Evolutionary conservation across 352 stramenopile genomes (phyloP).

Genomic region (Globisporangium heterothallicum): DNA sequence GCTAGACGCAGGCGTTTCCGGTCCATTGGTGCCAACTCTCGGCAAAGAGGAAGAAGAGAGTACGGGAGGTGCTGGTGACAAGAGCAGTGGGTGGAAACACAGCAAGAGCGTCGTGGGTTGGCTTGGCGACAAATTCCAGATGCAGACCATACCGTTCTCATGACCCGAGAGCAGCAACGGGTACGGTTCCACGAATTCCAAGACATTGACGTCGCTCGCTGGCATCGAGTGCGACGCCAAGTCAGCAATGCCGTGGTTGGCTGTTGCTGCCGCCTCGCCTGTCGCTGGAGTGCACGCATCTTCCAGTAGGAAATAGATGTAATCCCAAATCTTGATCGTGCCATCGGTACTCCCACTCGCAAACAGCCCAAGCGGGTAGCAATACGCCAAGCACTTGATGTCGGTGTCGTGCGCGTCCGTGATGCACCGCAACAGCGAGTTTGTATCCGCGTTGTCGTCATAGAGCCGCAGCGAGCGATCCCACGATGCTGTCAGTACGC

Average conservation of each 20-base stretch:
- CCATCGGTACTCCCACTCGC: constrained; percentile 57
- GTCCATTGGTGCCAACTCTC: background rate
- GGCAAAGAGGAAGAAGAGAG: background rate
- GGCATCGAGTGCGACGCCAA: background rate
- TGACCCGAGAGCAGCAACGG: constrained; percentile 61
- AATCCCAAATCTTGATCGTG: constrained; percentile 81
- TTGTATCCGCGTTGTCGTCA: constrained; percentile 54
- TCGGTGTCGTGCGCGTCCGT: constrained; percentile 67
- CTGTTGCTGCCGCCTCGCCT: too few species aligned
- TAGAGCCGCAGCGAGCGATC: constrained; percentile 69
- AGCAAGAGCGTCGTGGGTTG: constrained; percentile 37
- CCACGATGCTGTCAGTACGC: constrained; percentile 70
- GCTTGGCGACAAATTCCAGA: constrained; percentile 50
- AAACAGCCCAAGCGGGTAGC: constrained; percentile 59
- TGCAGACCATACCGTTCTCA: constrained; percentile 59
- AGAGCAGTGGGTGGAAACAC: constrained; percentile 24
- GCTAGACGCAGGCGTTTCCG: background rate
- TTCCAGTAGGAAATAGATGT: constrained; percentile 78
- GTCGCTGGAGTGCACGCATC: constrained; percentile 30
- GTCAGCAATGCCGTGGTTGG: background rate
- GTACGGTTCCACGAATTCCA: constrained; percentile 75
- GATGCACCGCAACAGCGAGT: constrained; percentile 56
- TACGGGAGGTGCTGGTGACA: background rate
- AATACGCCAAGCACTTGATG: constrained; percentile 77
- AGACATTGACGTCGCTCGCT: constrained; percentile 45